These are phyloP conservation scores for Saccharomycopsis synnaedendra DNA, from an alignment of 805 yeast genomes.

Conservation along the genomic window DNA sequence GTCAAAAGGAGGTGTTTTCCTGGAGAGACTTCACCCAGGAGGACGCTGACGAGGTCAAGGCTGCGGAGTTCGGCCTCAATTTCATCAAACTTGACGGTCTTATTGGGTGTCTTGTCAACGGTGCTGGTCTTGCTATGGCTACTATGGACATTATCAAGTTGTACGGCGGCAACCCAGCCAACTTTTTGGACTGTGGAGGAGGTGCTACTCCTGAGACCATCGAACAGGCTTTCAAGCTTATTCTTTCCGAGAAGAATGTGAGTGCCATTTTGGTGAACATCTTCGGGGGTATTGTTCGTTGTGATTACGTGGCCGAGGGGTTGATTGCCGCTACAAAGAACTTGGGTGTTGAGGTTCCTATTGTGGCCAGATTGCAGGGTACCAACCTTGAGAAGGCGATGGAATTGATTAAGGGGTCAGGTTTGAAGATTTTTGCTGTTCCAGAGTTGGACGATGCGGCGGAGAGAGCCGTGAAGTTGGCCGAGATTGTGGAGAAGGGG, in stretches of 20 bases:
- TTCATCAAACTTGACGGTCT: constrained; percentile 97
- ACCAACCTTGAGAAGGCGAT: constrained; percentile 88
- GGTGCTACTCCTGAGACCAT: constrained; percentile 99
- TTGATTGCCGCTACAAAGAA: constrained; percentile 89
- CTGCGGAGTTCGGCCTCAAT: constrained; percentile 81
- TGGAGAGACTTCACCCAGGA: constrained; percentile 98
- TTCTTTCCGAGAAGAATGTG: constrained; percentile 79
- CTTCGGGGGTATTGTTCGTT: constrained; percentile 99
- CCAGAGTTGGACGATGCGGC: constrained; percentile 97
- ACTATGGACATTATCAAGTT: constrained; percentile 98
- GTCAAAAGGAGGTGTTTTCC: constrained; percentile 87
- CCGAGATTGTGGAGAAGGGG: constrained; percentile 24
- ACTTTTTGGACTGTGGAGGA: constrained; percentile 99
- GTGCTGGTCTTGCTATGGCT: constrained; percentile 99
- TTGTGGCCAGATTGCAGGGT: constrained; percentile 97
- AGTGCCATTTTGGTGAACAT: constrained; percentile 96
- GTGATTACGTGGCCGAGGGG: constrained; percentile 98
- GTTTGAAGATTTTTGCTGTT: constrained; percentile 84
- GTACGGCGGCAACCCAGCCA: constrained; percentile 98
- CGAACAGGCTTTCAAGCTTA: constrained; percentile 90
- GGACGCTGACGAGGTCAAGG: constrained; percentile 94
- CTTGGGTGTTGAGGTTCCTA: constrained; percentile 84
- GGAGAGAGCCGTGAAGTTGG: constrained; percentile 66
- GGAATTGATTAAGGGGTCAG: constrained; percentile 75
- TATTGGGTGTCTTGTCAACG: constrained; percentile 97